Conservation (phyloP, 202 grass and related monocot species). For the Dendrocalamus latiflorus region DNA sequence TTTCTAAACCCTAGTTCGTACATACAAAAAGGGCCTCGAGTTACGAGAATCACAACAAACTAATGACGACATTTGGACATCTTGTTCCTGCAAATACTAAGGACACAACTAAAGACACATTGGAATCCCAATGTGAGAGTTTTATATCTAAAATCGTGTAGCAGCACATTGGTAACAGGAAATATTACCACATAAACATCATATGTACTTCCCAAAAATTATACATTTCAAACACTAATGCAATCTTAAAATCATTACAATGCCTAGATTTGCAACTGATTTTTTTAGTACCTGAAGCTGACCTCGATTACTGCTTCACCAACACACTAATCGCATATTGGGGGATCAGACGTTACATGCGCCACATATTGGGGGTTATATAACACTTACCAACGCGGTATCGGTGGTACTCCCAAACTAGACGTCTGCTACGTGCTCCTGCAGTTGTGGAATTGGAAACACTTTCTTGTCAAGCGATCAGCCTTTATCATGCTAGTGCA, state of each 20-base stretch:
- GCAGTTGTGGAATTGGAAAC: no score
- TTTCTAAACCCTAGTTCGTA: no score
- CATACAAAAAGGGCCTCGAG: background rate
- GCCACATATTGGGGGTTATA: no score
- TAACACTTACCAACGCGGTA: no score
- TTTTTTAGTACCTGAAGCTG: background rate
- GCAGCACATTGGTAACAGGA: background rate
- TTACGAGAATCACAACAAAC: background rate
- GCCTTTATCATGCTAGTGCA: no score
- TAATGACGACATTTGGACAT: background rate
- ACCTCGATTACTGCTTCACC: background rate
- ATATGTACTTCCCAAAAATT: background rate
- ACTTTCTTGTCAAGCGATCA: no score
- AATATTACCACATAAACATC: background rate
- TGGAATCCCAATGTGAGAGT: background rate
- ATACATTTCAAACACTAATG: background rate
- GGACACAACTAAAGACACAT: background rate
- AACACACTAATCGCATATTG: background rate
- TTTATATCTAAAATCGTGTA: background rate
- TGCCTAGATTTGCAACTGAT: background rate
- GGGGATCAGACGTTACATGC: no score
- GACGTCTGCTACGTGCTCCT: no score
- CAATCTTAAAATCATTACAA: background rate
- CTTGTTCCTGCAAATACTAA: background rate
- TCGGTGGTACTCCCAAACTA: no score